phyloP scores from a whole-genome alignment of 2,329 filamentous ascomycete species.

The Teratosphaeria gauchensis region DNA sequence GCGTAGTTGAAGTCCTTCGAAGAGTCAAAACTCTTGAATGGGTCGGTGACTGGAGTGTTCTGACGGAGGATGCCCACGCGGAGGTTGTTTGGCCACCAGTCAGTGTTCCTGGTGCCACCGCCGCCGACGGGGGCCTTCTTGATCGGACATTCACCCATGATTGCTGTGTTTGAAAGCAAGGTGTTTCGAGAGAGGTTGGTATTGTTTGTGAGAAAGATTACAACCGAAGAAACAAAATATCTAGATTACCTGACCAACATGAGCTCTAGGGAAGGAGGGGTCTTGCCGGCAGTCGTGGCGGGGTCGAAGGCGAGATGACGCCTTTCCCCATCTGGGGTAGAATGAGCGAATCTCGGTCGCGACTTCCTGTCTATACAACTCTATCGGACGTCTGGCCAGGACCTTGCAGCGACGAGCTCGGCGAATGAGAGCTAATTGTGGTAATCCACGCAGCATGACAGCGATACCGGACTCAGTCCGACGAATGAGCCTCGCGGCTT shows the following conservation, averaged over 20 bases:
- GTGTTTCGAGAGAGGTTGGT: not conserved
- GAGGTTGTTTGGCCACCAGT: slow-evolving; percentile 59
- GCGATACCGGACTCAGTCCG: not conserved
- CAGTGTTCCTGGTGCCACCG: slow-evolving; percentile 52
- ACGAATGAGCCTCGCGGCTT: not conserved
- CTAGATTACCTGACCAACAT: not conserved
- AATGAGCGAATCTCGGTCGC: not conserved
- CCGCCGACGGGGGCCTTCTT: slow-evolving; percentile 21
- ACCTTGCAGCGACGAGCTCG: not conserved
- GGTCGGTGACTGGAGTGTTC: slow-evolving; percentile 54
- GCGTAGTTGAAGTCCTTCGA: slow-evolving; percentile 55
- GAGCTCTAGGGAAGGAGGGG: not conserved
- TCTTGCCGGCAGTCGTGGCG: not conserved
- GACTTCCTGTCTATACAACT: not conserved
- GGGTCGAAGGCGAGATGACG: not conserved
- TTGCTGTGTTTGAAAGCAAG: slow-evolving; percentile 2
- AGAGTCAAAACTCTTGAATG: slow-evolving; percentile 37
- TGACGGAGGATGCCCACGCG: slow-evolving; percentile 65
- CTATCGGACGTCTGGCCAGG: not conserved
- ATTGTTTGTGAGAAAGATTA: not conserved
- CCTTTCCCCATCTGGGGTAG: not conserved
- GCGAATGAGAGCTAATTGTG: not conserved
- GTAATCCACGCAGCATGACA: not conserved
- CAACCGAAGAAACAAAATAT: not conserved
- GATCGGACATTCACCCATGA: slow-evolving; percentile 19